phyloP scores from a whole-genome alignment of 2,329 filamentous ascomycete genomes.

The Bretziella fagacearum region DNA sequence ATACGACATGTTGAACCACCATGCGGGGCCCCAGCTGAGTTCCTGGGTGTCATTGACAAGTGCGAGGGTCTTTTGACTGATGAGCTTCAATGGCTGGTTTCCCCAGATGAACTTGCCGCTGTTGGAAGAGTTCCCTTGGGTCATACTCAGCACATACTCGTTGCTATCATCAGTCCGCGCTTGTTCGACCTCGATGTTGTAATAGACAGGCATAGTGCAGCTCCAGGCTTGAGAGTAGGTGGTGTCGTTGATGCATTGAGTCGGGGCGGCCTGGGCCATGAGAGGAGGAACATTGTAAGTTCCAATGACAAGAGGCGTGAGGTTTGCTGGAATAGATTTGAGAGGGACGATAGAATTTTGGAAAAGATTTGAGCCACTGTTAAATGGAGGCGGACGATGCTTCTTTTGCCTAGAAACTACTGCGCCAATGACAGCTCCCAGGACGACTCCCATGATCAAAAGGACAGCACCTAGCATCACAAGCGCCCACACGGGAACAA shows the following conservation, averaged over 20 bases:
- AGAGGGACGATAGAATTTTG: conserved; percentile 6
- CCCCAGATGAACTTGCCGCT: conserved; percentile 31
- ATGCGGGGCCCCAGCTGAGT: conserved; percentile 33
- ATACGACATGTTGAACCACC: conserved; percentile 34
- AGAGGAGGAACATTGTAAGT: conserved; percentile 39
- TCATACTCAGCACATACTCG: conserved; percentile 26
- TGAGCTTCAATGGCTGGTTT: conserved; percentile 33
- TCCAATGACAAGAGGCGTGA: conserved; percentile 38
- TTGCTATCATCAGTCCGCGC: conserved; percentile 18
- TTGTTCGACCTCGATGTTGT: conserved; percentile 27
- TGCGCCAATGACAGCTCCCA: conserved; percentile 40
- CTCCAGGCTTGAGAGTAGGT: conserved; percentile 43
- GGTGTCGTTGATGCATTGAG: conserved; percentile 39
- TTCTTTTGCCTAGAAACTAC: conserved; percentile 22
- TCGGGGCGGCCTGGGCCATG: conserved; percentile 31
- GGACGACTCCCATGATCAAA: conserved; percentile 35
- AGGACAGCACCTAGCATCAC: conserved; percentile 32
- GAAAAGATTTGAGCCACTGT: neutral
- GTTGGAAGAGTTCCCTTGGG: conserved; percentile 25
- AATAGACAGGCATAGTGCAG: conserved; percentile 36
- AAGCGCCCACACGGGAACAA: conserved; percentile 46
- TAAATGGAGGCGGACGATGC: conserved; percentile 8
- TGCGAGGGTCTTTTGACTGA: conserved; percentile 23
- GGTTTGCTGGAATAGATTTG: conserved; percentile 25
- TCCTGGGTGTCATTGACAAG: conserved; percentile 38